A percentile compares a stretch with the other conserved stretches of the same genome.
Conservation (phyloP, 139 green algal species). For the Eudorina sp. region DNA sequence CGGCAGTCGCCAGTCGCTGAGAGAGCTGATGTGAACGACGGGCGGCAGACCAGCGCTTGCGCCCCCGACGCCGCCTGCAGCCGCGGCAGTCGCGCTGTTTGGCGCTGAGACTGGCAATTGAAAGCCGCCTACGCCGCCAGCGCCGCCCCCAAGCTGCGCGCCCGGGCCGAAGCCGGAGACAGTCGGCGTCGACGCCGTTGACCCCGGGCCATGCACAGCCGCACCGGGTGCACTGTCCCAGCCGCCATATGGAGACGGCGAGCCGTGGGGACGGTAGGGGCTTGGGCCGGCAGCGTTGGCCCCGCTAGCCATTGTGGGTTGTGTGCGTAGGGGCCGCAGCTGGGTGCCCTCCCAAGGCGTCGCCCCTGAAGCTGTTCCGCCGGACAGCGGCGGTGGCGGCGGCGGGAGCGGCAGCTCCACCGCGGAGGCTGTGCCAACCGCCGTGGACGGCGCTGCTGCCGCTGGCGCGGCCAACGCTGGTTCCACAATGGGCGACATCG, state of each 20-base stretch:
- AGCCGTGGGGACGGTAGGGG: conserved; percentile 23
- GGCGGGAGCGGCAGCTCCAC: background rate
- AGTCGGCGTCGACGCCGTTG: conserved; percentile 7
- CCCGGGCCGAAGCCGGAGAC: background rate
- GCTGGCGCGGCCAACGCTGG: too few relatives aligned
- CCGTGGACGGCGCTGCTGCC: background rate
- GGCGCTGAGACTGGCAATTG: background rate
- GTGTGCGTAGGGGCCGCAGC: conserved; percentile 36
- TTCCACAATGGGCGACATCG: conserved; percentile 21
- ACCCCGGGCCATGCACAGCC: background rate
- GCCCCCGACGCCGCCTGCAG: background rate
- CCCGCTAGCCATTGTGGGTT: background rate
- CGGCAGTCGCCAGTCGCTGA: conserved; percentile 40
- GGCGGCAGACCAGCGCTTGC: conserved; percentile 2
- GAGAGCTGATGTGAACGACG: conserved; percentile 29
- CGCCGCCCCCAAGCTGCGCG: background rate
- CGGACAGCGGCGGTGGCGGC: background rate
- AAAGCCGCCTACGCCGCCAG: background rate
- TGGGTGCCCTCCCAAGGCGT: background rate
- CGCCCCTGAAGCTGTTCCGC: background rate
- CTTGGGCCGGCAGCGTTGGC: conserved; percentile 10
- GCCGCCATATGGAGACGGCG: background rate
- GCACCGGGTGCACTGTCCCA: background rate
- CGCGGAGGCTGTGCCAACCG: background rate
- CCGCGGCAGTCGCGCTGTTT: background rate